Evolutionary conservation across 371 early-diverging fungal species (phyloP).

Genomic region (Saksenaea vasiformis): DNA sequence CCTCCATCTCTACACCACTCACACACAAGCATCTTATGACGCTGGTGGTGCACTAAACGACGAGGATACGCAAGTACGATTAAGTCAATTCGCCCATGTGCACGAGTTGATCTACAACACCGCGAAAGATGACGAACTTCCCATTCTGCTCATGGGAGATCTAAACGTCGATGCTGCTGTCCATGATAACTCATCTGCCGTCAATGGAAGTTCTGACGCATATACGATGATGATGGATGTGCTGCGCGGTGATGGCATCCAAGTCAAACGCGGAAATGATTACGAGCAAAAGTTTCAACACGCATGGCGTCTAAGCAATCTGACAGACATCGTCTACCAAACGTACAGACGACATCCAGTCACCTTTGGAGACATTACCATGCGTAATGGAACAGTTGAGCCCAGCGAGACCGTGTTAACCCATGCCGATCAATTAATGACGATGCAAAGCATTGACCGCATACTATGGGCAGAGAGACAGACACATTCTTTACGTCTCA

Average conservation of each 20-base stretch:
- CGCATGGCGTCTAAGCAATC: constrained; percentile 23
- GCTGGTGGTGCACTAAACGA: constrained; percentile 47
- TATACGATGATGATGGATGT: constrained; percentile 67
- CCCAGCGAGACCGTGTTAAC: constrained; percentile 69
- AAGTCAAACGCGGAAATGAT: constrained; percentile 28
- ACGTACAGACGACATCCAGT: constrained; percentile 69
- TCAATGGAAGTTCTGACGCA: constrained; percentile 50
- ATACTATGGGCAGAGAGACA: constrained; percentile 46
- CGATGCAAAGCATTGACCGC: constrained; percentile 72
- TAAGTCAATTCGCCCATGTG: constrained; percentile 63
- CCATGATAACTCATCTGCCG: constrained; percentile 44
- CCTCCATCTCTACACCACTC: constrained; percentile 80
- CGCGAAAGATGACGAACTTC: constrained; percentile 26
- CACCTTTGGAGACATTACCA: constrained; percentile 69
- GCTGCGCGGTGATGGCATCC: constrained; percentile 54
- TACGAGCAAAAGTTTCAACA: constrained; percentile 19
- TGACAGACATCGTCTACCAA: constrained; percentile 59
- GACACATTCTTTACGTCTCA: background rate
- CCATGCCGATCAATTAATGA: constrained; percentile 45
- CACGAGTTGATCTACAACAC: constrained; percentile 65
- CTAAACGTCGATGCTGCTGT: constrained; percentile 76
- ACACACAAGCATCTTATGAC: constrained; percentile 79
- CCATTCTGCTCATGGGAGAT: constrained; percentile 75
- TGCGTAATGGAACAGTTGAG: constrained; percentile 31
- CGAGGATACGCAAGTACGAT: constrained; percentile 57